phyloP scores from a whole-genome alignment of 139 green algal species.

The Protoeuglena noctilucae region DNA sequence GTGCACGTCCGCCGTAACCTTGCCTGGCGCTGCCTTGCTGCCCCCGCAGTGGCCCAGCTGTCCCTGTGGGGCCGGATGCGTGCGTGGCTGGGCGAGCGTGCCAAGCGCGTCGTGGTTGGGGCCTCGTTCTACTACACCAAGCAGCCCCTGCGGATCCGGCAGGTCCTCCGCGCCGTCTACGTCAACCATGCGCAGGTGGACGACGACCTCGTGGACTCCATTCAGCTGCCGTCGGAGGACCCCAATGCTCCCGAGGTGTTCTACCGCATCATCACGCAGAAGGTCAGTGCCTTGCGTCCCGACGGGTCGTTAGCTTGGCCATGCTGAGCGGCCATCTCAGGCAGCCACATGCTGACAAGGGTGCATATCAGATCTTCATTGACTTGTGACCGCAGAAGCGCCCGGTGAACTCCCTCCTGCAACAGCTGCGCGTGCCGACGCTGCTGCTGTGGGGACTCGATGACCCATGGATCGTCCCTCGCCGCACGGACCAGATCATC shows the following conservation, averaged over 20 bases:
- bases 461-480: slow-evolving; percentile 61
- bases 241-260: slow-evolving; percentile 53
- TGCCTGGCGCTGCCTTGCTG: too few relatives aligned
- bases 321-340: slow-evolving; percentile 25
- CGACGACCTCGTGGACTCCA: slow-evolving; percentile 39
- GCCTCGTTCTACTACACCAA: slow-evolving; percentile 50
- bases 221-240: slow-evolving; percentile 38
- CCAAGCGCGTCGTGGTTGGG: slow-evolving; percentile 35
- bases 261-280: slow-evolving; percentile 45
- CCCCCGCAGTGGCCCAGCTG: too few relatives aligned
- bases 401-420: slow-evolving; percentile 54
- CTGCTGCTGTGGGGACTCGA: neutral
- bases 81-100: too few relatives aligned
- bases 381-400: neutral
- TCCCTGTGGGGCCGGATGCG: too few relatives aligned
- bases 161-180: slow-evolving; percentile 51
- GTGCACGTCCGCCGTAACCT: too few relatives aligned
- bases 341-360: neutral
- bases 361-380: neutral
- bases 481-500: slow-evolving; percentile 30
- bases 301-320: slow-evolving; percentile 30
- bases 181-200: slow-evolving; percentile 26
- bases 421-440: neutral
- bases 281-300: too few relatives aligned
- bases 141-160: slow-evolving; percentile 45